Base-by-base conservation (phyloP, 2,329 filamentous ascomycete species). In the Cytospora paraplurivora region DNA sequence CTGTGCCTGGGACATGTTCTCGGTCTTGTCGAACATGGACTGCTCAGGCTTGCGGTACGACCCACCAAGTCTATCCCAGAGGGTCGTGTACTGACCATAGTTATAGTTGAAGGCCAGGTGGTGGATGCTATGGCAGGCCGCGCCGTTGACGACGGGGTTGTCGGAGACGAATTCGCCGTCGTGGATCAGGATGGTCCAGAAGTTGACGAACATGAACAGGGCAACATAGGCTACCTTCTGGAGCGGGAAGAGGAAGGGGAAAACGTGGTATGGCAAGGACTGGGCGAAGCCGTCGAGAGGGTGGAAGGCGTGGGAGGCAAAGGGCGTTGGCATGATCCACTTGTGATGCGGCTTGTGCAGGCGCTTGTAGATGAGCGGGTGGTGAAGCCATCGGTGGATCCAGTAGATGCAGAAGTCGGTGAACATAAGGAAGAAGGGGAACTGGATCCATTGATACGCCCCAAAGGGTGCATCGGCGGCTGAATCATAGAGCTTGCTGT, bases 331-430 rank as follows among this genome's bases (percentile, higher is more conserved):
- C 92, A 97, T 96, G 78, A 98, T 97, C 94, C 94, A 98, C 82
- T 97, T 97, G 87, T 98, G 94, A 79, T 98, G 94, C 69, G 93
- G 89, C 86, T 98, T 98, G 85, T 98, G 94, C 56, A 97, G 83
- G 69, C 82, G 82, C 81, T 93, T 96, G 85, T 98, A 98, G 70
- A 95, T 75, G 54, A 79, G 73, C 17, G 91, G 91, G 77, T 93
- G 88, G 78, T 97, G 93, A 66, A 96, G 84, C 63, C 86, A 89
- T 63, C 93, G 89, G 80, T 96, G 93, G 72, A 96, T 94, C 84
- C 90, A 92, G 83, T 97, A 96, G 79, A 97, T 93, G 79, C 84
- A 88, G 76, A 89, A 89, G 78, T 97, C 93, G 79, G 93, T 96
- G 76, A 96, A 96, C 73, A 88, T 74, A 73, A 96, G 82, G 82